These are phyloP conservation scores for Lasiosphaeria miniovina DNA, from an alignment of 495 filamentous ascomycete species.

Conservation along the genomic window DNA sequence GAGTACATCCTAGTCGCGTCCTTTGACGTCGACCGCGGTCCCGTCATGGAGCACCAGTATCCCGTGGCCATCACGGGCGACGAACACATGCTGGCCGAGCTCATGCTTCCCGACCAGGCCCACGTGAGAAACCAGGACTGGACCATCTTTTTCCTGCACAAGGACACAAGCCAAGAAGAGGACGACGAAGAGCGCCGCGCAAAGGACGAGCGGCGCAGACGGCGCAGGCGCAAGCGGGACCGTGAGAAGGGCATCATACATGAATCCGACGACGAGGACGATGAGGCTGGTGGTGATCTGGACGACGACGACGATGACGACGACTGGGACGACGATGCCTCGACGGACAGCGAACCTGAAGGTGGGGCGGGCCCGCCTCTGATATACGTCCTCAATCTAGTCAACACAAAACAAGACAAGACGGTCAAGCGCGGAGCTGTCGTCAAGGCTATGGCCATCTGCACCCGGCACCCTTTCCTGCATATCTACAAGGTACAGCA, in stretches of 20 bases:
- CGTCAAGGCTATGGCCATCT: slow-evolving; percentile 99
- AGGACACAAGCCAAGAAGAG: slow-evolving; percentile 78
- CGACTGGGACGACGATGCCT: slow-evolving; percentile 56
- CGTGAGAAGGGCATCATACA: slow-evolving; percentile 54
- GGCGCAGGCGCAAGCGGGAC: slow-evolving; percentile 42
- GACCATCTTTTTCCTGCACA: slow-evolving; percentile 99
- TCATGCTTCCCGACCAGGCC: slow-evolving; percentile 98
- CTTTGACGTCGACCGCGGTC: slow-evolving; percentile 93
- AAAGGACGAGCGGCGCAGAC: slow-evolving; percentile 50
- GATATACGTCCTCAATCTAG: slow-evolving; percentile 95
- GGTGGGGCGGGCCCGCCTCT: slow-evolving; percentile 79
- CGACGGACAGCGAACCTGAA: slow-evolving; percentile 58
- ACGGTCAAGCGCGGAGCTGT: slow-evolving; percentile 88
- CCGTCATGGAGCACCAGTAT: slow-evolving; percentile 98
- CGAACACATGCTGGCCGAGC: slow-evolving; percentile 93
- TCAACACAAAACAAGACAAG: slow-evolving; percentile 96
- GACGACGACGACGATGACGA: slow-evolving; percentile 44
- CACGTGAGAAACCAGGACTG: slow-evolving; percentile 95
- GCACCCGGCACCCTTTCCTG: slow-evolving; percentile 95
- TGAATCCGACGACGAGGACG: slow-evolving; percentile 45
- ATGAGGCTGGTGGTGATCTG: slow-evolving; percentile 35
- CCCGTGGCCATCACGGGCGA: slow-evolving; percentile 94
- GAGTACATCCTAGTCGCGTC: slow-evolving; percentile 99
- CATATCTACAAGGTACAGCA: slow-evolving; percentile 88
- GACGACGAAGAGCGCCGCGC: slow-evolving; percentile 58